Evolutionary conservation across 148 eudicot species (phyloP).

Genomic region (Euryodendron excelsum): DNA sequence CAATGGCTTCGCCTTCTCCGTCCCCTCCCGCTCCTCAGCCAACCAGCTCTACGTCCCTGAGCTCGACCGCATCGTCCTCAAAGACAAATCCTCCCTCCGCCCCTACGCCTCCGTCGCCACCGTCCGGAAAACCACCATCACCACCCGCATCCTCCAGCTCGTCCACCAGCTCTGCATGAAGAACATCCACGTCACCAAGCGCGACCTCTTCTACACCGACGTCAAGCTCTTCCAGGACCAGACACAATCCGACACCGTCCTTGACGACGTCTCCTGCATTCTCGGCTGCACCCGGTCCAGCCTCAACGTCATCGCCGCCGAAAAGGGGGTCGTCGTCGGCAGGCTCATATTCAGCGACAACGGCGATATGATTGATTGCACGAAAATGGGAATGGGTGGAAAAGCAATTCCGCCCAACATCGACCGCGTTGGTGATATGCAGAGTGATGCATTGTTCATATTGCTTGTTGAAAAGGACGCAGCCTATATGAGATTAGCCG

Average conservation of each 20-base stretch:
- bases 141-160: slow-evolving; percentile 68
- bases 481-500: slow-evolving; percentile 80
- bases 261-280: slow-evolving; percentile 84
- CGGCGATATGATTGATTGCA: slow-evolving; percentile 92
- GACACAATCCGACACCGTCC: slow-evolving; percentile 70
- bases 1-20: slow-evolving; percentile 68
- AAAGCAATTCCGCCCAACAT: slow-evolving; percentile 94
- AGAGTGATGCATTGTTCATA: slow-evolving; percentile 80
- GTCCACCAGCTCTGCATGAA: slow-evolving; percentile 69
- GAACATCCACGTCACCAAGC: slow-evolving; percentile 87
- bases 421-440: slow-evolving; percentile 81
- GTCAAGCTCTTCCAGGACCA: slow-evolving; percentile 94
- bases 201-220: slow-evolving; percentile 91
- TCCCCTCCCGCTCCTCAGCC: slow-evolving; percentile 79
- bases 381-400: slow-evolving; percentile 92
- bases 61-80: slow-evolving; percentile 87
- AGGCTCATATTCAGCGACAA: slow-evolving; percentile 76
- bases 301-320: slow-evolving; percentile 74
- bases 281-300: slow-evolving; percentile 86
- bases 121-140: slow-evolving; percentile 80
- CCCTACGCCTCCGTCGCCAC: slow-evolving; percentile 68
- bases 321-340: slow-evolving; percentile 93
- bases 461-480: slow-evolving; percentile 93
- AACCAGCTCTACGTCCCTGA: slow-evolving; percentile 92
- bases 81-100: slow-evolving; percentile 64